Conservation (phyloP, 2,329 filamentous ascomycete genomes). For the Xylariaceae sp. region DNA sequence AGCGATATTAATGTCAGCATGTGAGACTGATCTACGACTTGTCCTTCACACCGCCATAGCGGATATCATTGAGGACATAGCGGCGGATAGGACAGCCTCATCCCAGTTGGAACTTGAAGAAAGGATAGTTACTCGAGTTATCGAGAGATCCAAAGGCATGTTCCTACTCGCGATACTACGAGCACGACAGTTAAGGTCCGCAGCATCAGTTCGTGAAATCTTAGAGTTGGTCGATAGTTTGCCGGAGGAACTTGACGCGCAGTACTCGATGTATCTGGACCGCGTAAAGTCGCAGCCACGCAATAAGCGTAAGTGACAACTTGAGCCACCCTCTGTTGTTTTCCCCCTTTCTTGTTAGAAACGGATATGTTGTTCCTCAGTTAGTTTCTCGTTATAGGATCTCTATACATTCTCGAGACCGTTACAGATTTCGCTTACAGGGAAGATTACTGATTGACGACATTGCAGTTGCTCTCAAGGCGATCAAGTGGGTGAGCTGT, state of each 20-base stretch:
- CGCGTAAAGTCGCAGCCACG: neutral
- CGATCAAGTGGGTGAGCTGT: neutral
- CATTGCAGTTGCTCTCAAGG: neutral
- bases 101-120: neutral
- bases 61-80: neutral
- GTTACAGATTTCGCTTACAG: no score
- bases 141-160: neutral
- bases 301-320: no score
- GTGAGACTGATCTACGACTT: neutral
- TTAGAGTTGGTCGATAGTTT: neutral
- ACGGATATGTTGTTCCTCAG: no score
- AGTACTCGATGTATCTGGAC: neutral
- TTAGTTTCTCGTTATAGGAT: no score
- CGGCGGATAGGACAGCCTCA: neutral
- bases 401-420: no score
- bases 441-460: no score
- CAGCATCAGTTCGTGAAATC: neutral
- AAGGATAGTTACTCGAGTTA: neutral
- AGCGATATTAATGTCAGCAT: neutral
- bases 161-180: neutral
- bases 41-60: neutral
- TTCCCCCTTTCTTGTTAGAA: no score
- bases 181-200: neutral
- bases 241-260: neutral
- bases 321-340: no score